Evolutionary conservation across 257 asterid species (phyloP).

Genomic region (Solanum bulbocastanum): DNA sequence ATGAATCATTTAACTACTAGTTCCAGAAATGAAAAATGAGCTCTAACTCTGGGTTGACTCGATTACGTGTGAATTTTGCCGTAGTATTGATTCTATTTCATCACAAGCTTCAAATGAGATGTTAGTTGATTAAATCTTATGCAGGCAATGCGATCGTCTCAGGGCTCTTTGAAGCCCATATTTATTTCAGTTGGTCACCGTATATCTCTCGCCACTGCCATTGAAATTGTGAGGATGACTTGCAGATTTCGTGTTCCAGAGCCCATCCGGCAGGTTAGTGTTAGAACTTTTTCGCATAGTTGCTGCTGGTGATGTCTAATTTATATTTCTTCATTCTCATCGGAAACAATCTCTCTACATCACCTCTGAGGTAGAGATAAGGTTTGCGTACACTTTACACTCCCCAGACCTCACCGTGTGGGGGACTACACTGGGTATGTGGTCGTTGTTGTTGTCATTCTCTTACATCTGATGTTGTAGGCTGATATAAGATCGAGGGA

Average conservation of each 20-base stretch:
- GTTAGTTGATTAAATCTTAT: not conserved
- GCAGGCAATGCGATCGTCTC: slow-evolving; percentile 73
- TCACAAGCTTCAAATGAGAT: not conserved
- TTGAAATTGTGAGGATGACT: slow-evolving; percentile 43
- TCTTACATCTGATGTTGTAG: not conserved
- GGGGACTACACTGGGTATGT: not conserved
- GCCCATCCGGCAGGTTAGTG: slow-evolving; percentile 71
- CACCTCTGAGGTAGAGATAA: not conserved
- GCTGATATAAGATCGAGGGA: slow-evolving; percentile 1
- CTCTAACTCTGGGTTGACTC: not conserved
- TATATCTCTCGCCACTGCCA: slow-evolving; percentile 56
- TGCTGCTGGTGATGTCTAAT: not conserved
- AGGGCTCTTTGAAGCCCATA: slow-evolving; percentile 59
- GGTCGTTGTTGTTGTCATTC: not conserved
- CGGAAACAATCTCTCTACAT: not conserved
- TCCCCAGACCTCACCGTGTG: not conserved
- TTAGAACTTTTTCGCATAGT: not conserved
- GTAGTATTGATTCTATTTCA: not conserved
- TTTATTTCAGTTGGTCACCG: slow-evolving; percentile 82
- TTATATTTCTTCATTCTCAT: not conserved
- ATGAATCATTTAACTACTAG: not conserved
- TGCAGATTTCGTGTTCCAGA: slow-evolving; percentile 81
- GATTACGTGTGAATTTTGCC: not conserved
- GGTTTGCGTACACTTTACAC: not conserved
- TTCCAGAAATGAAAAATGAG: not conserved